Evolutionary conservation across 176 grass and related monocot genomes (phyloP).

Genomic region (Paspalum vaginatum): DNA sequence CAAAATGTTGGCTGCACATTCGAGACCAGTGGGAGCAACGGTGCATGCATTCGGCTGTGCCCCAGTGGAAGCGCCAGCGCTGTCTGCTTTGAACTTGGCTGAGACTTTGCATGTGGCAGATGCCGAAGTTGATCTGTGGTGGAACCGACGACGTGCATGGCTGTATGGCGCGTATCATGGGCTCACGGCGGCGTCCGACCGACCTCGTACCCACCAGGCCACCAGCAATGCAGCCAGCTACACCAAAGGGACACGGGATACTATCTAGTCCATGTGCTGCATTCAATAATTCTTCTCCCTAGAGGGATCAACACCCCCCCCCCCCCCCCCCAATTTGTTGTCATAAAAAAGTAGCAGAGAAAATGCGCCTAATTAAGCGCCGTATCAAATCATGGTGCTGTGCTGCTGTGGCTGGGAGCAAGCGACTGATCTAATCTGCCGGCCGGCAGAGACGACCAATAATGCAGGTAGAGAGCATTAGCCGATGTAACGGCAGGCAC

Average conservation of each 20-base stretch:
- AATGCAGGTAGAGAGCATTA: conserved; percentile 2
- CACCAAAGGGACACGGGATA: background rate
- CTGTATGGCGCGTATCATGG: background rate
- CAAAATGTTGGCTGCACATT: no score
- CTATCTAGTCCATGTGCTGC: background rate
- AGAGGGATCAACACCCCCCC: no score
- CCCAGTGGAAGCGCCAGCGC: no score
- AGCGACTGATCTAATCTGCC: background rate
- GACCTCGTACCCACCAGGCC: conserved; percentile 6
- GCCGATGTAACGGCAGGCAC: background rate
- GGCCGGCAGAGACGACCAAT: background rate
- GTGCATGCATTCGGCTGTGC: no score
- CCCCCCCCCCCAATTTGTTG: background rate
- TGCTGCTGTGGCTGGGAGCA: background rate
- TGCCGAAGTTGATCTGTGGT: no score
- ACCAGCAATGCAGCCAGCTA: background rate
- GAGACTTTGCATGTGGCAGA: no score
- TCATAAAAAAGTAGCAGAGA: background rate
- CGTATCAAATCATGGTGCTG: background rate
- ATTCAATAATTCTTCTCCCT: background rate
- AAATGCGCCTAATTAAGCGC: no score
- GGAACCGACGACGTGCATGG: background rate
- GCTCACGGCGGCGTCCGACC: background rate
- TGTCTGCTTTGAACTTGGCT: no score
- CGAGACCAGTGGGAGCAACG: no score